Evolutionary conservation across 139 green algal species (phyloP).

Genomic region (Chlorella sp.): DNA sequence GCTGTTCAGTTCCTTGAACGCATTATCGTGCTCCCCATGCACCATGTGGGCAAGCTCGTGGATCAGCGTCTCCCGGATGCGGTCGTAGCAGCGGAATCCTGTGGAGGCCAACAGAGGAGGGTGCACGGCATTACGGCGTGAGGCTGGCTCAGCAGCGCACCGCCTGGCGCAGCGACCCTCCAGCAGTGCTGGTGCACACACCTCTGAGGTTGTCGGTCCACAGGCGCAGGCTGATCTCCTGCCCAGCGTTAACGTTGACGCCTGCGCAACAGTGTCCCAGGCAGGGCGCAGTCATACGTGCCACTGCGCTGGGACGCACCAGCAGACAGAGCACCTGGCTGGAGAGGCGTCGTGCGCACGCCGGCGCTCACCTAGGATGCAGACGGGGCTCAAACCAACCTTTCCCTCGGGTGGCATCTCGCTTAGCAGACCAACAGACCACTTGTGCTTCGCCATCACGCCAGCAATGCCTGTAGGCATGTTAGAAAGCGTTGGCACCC

Average conservation of each 20-base stretch:
- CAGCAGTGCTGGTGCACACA: not conserved
- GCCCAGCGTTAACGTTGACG: slow-evolving; percentile 80
- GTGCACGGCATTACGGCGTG: not conserved
- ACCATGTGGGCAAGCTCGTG: slow-evolving; percentile 92
- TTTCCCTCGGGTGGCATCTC: slow-evolving; percentile 87
- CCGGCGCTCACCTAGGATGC: too few relatives aligned
- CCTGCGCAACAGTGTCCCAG: too few relatives aligned
- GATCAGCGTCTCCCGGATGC: slow-evolving; percentile 82
- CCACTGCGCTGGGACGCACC: too few relatives aligned
- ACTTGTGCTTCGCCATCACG: slow-evolving; percentile 74
- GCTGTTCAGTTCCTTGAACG: slow-evolving; percentile 81
- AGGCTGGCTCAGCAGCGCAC: not conserved
- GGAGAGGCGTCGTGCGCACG: too few relatives aligned
- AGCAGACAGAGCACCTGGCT: too few relatives aligned
- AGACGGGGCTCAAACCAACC: slow-evolving; percentile 73
- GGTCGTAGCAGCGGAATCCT: slow-evolving; percentile 52
- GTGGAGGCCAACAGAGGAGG: not conserved
- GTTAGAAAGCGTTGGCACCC: too few relatives aligned
- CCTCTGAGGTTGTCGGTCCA: slow-evolving; percentile 83
- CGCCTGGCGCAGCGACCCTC: not conserved
- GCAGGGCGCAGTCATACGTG: too few relatives aligned
- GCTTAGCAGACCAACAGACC: slow-evolving; percentile 64
- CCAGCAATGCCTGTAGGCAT: slow-evolving; percentile 72
- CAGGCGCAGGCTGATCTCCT: slow-evolving; percentile 84
- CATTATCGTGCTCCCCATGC: slow-evolving; percentile 71